Base-by-base conservation (phyloP, 805 yeast species). In the Lipomyces starkeyi region DNA sequence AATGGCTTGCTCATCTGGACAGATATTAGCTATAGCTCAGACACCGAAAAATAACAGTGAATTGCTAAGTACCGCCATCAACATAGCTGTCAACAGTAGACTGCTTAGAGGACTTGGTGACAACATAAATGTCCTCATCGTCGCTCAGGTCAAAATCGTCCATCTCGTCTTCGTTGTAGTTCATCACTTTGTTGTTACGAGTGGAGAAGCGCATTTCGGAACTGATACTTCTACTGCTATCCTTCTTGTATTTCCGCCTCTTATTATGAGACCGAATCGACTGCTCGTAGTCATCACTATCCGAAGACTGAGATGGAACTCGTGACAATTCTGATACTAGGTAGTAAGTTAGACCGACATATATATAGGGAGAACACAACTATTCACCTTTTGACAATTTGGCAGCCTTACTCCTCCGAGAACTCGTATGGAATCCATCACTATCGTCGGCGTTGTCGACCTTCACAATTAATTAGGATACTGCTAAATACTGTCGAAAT, bases 91-190 rank as follows among this genome's bases (percentile, higher is more conserved):
- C 34, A 3, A 3, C n/a, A 59, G 64, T 27, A 3, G 71, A 9
- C 8, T 61, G 49, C 58, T 37, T 9, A 34, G 54, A 13, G 27
- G 64, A 29, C n/a, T 27, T 17, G 54, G 54, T 43, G 17, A 54
- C 58, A 25, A 53, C 62, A 29, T 61, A 58, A 11, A 75, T 74
- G 37, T 71, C 74, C 20, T 74, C 77, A 40, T 76, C 77, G 67
- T 81, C 88, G 57, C 85, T 76, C 56, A 86, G 79, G 68, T 83
- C 87, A 62, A 78, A 79, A 40, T 86, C 90, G 65, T 66, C 78
- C 64, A 61, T 56, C 7, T 87, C 90, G 69, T 91, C 97, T 34
- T 90, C 86, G 53, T 85, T 87, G 76, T 93, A 93, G 76, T 91
- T 92, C 56, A 93, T 87, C n/a, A 83, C 82, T 70, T 82, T 86